Evolutionary conservation across 2,329 filamentous ascomycete genomes (phyloP), one percentile per base, ranked within the genome.

Genomic region (Cladophialophora chaetospira): DNA sequence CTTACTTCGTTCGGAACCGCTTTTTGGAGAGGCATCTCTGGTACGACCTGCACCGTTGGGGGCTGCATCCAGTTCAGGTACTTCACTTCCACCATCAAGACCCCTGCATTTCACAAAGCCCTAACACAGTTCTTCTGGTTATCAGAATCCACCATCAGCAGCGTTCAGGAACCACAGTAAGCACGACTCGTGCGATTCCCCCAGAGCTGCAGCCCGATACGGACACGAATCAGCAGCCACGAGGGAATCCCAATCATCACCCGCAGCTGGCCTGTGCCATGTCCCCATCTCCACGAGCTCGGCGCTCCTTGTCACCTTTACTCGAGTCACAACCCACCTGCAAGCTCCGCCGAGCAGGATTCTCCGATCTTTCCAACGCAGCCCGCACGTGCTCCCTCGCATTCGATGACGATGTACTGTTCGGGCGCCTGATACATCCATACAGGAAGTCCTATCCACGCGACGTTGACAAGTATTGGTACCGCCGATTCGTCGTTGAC

Each of bases 381-480:
- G 58, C 63, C 28, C 58, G 55, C n/a, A 47, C 55, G 13, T 47
- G 43, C 33, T 50, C 58, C 5, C 46, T 45, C 33, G 63, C 58
- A 4, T 65, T 65, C 36, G 53, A 55, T 50, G 57, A 65, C 31
- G 63, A 65, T 28, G 53, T 59, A 11, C 59, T 65, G 46, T 63
- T 65, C 28, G 63, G 63, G n/a, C 49, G 53, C 15, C 28, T 63
- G 19, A 62, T 65, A 33, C 61, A 65, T 36, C 63, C 63, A 19
- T 31, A 55, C 26, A 56, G 63, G 28, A 17, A 53, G 26, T 40
- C 40, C 4, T 62, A 65, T 31, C 63, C 61, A 3, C 33, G 19
- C 17, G 58, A 65, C 36, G 48, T 52, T 17, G 53, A 60, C 42
- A 61, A 58, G 40, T 65, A 62, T 50, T 63, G 61, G 61, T 60